Evolutionary conservation across 225 moss, liverwort and hornwort genomes (phyloP), one percentile per base, ranked within the genome.

Genomic region (Anthoceros angustus): DNA sequence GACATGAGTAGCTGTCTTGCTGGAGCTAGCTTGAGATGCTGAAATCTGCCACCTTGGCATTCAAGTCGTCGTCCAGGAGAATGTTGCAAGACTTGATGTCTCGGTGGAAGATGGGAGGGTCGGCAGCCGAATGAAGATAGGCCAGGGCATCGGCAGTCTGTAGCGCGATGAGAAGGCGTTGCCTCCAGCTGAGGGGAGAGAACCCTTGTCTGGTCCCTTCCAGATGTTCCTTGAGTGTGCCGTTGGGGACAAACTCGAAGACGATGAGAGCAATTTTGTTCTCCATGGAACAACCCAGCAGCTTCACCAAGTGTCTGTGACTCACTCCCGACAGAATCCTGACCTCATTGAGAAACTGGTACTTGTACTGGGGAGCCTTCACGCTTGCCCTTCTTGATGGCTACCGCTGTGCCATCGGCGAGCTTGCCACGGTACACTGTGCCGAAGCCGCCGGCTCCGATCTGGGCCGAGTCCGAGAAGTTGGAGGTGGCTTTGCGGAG

Each of bases 61-160:
- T 69, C 8, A 69, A 41, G 60, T 61, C 68, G 15, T 69, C 4
- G 60, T 23, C 41, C 1, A 69, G 41, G 25, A 69, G 60, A 61
- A 69, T 60, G 49, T 69, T 69, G 11, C 50, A 46, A 15, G 67
- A 69, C 68, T 69, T 69, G 60, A 69, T 55, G 41, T 69, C 68
- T 32, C 55, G 55, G 18, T 55, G 55, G 18, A 55, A 5, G 55
- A 55, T 55, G 55, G 55, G 14, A 55, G 55, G n/a, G 55, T 55
- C 55, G 6, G 55, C 55, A 55, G 55, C 55, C 18, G 55, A 55
- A 55, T 55, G 55, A 55, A 55, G 55, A 20, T 55, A 55, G n/a
- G 55, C 55, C 55, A 55, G 55, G 14, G 55, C 55, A 55, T 55
- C 55, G 8, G 16, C 18, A 55, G 55, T 55, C 18, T 55, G 55